Percentiles rank a stretch among this genome's conserved stretches.
Evolutionary conservation across 2,329 filamentous ascomycete genomes (phyloP).

Genomic region (Pseudocercospora macadamiae): DNA sequence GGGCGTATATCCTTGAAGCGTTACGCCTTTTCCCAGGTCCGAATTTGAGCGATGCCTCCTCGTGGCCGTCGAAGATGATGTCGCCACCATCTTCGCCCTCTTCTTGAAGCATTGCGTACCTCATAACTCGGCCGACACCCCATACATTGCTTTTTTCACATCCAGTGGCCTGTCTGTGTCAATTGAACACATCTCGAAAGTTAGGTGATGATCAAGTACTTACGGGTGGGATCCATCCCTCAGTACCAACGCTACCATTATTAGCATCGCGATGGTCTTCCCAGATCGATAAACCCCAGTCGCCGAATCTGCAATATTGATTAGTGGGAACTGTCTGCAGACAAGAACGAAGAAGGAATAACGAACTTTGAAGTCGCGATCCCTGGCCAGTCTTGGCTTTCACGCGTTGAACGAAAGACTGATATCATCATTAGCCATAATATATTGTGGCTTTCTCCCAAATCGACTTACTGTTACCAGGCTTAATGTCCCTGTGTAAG

Average conservation of each 20-base stretch:
- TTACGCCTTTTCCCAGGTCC: not conserved
- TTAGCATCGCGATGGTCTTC: not conserved
- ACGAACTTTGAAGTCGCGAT: not conserved
- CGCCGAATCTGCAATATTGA: not conserved
- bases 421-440: not conserved
- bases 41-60: not conserved
- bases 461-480: not conserved
- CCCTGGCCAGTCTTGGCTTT: not conserved
- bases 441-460: not conserved
- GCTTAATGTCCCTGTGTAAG: not conserved
- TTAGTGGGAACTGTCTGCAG: no score
- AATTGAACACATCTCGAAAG: no score
- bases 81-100: not conserved
- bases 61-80: no score
- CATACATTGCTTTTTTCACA: not conserved
- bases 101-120: not conserved
- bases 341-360: not conserved
- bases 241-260: not conserved
- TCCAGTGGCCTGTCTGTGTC: no score
- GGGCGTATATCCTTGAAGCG: no score
- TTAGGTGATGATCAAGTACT: no score
- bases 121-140: not conserved
- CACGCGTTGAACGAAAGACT: not conserved
- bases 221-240: not conserved
- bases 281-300: not conserved